Evolutionary conservation across 2,329 filamentous ascomycete species (phyloP), one percentile per base, ranked within the genome.

Genomic region (Botrytis medusae): DNA sequence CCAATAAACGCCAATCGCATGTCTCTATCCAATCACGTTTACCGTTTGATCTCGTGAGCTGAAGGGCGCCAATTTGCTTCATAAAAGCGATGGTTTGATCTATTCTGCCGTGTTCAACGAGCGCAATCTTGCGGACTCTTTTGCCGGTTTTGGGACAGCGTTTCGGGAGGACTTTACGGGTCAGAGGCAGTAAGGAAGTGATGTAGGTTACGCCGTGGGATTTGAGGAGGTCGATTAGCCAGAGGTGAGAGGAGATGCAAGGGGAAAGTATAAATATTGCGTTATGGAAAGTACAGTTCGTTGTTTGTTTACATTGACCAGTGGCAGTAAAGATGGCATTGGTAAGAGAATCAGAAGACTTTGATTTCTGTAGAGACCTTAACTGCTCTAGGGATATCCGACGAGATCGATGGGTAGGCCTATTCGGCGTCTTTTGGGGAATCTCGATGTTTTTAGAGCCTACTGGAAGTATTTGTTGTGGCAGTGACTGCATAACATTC

Each of bases 1-100:
- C 83, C 29, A 84, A 62, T 0, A 84, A 75, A 8, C 81, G 76
- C 83, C 83, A 84, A 78, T 85, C 83, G 65, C 79, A 84, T 0
- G 81, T 79, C 32, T 80, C 76, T 0, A 83, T 77, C 69, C 77
- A 80, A 62, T 80, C 77, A 25, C 78, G 78, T 54, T 78, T 77
- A 9, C 79, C 79, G 7, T 77, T 77, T 18, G 73, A 72, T 42
- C 77, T 72, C 65, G 68, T 78, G 29, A 80, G 73, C 2, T 75
- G 72, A 0, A 78, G 74, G 0, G 72, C 77, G 34, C 77, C 73
- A 9, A 83, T 77, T 5, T 74, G 61, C 10, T 75, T 73, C 44
- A 84, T 75, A n/a, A 83, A 82, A 0, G 74, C 73, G 2, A 75
- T 72, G 0, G 81, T 81, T 1, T 81, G 77, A 16, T 80, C 75